Percentiles rank a stretch among this genome's conserved stretches.
phyloP scores from a whole-genome alignment of 768 basidiomycete species.

The Hemileccinum rubropunctum region DNA sequence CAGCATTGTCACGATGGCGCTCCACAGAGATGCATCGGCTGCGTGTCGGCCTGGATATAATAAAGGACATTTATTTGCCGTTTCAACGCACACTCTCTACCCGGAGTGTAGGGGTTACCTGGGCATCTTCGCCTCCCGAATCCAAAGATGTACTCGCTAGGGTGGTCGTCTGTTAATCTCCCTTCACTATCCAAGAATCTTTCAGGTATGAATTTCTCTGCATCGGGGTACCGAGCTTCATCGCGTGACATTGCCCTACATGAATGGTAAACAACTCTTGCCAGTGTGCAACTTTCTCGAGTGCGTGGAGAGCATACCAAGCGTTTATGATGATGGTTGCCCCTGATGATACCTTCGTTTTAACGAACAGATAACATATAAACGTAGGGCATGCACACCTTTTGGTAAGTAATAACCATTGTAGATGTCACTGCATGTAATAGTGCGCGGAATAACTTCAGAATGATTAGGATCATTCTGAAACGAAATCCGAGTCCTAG shows the following conservation, averaged over 20 bases:
- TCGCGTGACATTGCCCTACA: conserved; percentile 5
- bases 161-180: neutral
- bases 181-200: conserved; percentile 5
- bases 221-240: conserved; percentile 8
- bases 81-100: no score
- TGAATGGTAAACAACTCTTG: neutral
- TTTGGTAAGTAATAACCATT: neutral
- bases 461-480: neutral
- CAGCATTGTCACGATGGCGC: neutral
- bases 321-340: neutral
- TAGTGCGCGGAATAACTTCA: neutral
- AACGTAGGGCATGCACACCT: neutral
- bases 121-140: conserved; percentile 1
- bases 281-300: neutral
- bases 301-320: neutral
- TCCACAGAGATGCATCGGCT: neutral
- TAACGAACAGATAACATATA: neutral
- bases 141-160: conserved; percentile 1
- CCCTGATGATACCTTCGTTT: neutral
- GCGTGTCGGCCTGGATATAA: neutral
- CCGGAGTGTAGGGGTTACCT: no score
- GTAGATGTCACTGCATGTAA: neutral
- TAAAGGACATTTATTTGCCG: no score
- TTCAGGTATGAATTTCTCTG: conserved; percentile 10
- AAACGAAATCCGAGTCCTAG: no score